Conservation (phyloP, 2,329 filamentous ascomycete genomes). For the Cercospora zeina region DNA sequence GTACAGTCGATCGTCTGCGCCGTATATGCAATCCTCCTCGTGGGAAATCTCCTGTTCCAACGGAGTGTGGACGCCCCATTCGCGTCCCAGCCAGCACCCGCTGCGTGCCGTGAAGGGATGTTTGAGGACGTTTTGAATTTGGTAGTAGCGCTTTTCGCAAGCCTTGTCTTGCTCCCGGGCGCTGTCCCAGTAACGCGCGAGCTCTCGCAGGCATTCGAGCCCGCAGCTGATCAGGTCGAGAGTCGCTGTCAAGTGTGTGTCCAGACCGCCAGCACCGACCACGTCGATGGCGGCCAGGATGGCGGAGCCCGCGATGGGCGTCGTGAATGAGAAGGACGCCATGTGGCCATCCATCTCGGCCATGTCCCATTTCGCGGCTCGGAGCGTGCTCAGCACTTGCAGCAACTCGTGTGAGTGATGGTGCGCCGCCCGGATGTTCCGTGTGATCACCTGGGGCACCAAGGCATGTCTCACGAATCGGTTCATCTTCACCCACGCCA, state of each 20-base stretch:
- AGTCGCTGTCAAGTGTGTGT: conserved; percentile 54
- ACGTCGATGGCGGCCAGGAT: conserved; percentile 67
- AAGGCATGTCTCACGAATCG: conserved; percentile 56
- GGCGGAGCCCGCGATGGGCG: conserved; percentile 62
- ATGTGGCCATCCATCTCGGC: conserved; percentile 32
- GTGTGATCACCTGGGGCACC: conserved; percentile 47
- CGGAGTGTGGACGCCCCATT: conserved; percentile 40
- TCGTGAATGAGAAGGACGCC: conserved; percentile 49
- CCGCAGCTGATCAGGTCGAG: conserved; percentile 58
- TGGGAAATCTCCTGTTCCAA: conserved; percentile 36
- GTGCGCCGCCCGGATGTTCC: conserved; percentile 53
- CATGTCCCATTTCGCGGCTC: conserved; percentile 29
- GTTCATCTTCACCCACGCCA: conserved; percentile 64
- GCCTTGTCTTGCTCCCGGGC: conserved; percentile 54
- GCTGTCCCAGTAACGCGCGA: conserved; percentile 62
- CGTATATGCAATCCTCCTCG: conserved; percentile 42
- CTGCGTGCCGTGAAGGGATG: conserved; percentile 42
- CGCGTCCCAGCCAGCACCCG: conserved; percentile 39
- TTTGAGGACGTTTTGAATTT: conserved; percentile 46
- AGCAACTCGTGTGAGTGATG: conserved; percentile 57
- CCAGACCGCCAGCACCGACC: conserved; percentile 59
- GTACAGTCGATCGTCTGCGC: conserved; percentile 32
- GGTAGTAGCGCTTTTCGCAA: conserved; percentile 51
- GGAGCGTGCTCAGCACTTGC: conserved; percentile 38
- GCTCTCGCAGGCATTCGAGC: conserved; percentile 56